These are phyloP conservation scores for Inga laurina DNA, from an alignment of 306 rosid genomes.

Conservation along the genomic window DNA sequence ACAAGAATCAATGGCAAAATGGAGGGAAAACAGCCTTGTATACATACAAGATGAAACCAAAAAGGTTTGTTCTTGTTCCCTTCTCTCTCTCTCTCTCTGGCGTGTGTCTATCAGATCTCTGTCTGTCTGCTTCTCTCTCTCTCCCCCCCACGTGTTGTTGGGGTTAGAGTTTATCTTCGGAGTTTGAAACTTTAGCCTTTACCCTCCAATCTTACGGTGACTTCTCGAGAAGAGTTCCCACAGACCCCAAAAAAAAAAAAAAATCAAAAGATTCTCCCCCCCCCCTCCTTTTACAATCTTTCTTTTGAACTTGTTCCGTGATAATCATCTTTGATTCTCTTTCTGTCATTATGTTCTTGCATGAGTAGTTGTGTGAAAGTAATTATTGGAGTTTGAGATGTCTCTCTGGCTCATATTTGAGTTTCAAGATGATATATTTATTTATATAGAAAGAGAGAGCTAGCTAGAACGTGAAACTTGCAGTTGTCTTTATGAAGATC, in stretches of 20 bases:
- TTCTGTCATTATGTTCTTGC: slow-evolving; percentile 23
- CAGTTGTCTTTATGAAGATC: slow-evolving; percentile 47
- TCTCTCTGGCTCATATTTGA: slow-evolving; percentile 48
- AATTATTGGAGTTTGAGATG: slow-evolving; percentile 41
- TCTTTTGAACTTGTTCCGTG: slow-evolving; percentile 27
- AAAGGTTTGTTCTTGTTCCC: slow-evolving; percentile 48
- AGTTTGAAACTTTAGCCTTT: slow-evolving; percentile 29
- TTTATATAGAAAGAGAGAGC: not conserved
- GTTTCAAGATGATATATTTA: slow-evolving; percentile 41
- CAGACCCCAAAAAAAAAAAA: slow-evolving; percentile 19
- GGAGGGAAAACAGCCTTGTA: slow-evolving; percentile 54
- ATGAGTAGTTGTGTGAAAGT: slow-evolving; percentile 26
- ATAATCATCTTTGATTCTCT: slow-evolving; percentile 13
- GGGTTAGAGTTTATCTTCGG: slow-evolving; percentile 32
- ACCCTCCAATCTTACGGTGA: slow-evolving; percentile 29
- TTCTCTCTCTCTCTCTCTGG: slow-evolving; percentile 25
- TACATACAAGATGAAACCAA: slow-evolving; percentile 66
- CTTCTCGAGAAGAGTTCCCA: slow-evolving; percentile 39
- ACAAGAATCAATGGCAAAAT: slow-evolving; percentile 57
- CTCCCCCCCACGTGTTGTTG: slow-evolving; percentile 22
- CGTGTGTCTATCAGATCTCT: slow-evolving; percentile 20
- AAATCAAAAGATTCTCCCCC: slow-evolving; percentile 47
- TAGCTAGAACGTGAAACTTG: slow-evolving; percentile 36
- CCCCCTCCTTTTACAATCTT: slow-evolving; percentile 31
- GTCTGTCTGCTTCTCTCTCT: slow-evolving; percentile 20